Conservation (phyloP, 768 basidiomycete genomes). For the Collybiopsis confluens region DNA sequence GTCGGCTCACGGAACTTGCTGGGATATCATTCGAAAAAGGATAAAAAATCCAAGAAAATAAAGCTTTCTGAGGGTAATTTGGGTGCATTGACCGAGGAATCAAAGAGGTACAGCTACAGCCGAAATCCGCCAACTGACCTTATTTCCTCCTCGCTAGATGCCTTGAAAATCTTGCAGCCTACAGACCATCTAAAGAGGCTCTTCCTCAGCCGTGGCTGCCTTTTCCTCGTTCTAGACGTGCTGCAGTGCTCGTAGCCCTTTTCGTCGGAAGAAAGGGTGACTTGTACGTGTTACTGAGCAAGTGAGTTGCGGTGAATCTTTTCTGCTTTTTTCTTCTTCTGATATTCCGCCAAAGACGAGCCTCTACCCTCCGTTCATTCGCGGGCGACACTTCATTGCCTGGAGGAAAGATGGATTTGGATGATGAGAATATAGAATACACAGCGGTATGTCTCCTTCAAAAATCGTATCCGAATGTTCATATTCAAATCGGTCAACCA, state of each 20-base stretch:
- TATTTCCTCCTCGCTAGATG: conserved; percentile 41
- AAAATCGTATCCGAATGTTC: neutral
- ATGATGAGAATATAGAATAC: conserved; percentile 67
- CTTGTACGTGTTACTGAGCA: conserved; percentile 78
- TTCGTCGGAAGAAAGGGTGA: conserved; percentile 85
- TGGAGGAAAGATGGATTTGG: conserved; percentile 74
- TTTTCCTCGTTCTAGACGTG: conserved; percentile 55
- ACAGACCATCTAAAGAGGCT: conserved; percentile 34
- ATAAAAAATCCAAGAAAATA: neutral
- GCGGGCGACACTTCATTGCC: conserved; percentile 88
- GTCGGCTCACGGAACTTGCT: conserved; percentile 1
- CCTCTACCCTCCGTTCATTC: conserved; percentile 67
- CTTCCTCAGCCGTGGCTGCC: conserved; percentile 21
- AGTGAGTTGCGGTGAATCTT: conserved; percentile 41
- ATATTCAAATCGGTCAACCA: conserved; percentile 21
- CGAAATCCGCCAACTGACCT: neutral
- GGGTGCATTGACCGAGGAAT: neutral
- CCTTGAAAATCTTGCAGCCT: conserved; percentile 48
- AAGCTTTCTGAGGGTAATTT: neutral
- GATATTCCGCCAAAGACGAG: conserved; percentile 45
- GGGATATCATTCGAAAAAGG: neutral
- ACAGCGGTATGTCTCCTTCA: conserved; percentile 58
- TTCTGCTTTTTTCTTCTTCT: neutral
- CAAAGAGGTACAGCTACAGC: neutral
- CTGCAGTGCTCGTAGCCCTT: conserved; percentile 79